Evolutionary conservation across 352 stramenopile species (phyloP).

Genomic region (Phytophthora crassamura): DNA sequence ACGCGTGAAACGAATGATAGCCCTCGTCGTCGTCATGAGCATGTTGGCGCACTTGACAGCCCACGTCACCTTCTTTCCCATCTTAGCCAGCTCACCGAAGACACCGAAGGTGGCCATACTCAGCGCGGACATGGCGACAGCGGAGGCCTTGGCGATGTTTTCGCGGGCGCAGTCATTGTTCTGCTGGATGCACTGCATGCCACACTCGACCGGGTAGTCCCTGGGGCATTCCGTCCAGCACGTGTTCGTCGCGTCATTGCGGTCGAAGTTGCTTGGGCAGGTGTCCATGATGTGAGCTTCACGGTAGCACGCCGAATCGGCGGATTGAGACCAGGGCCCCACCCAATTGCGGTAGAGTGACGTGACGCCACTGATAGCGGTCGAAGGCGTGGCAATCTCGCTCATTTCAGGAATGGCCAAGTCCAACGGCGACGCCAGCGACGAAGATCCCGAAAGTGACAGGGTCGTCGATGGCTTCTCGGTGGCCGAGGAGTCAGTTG

Average conservation of each 20-base stretch:
- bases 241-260: conserved; percentile 43
- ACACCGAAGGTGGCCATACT: conserved; percentile 46
- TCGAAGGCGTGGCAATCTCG: conserved; percentile 23
- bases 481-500: not conserved
- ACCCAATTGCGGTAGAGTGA: conserved; percentile 48
- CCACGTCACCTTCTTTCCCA: conserved; percentile 43
- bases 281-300: conserved; percentile 48
- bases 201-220: conserved; percentile 66
- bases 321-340: conserved; percentile 34
- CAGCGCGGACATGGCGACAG: conserved; percentile 42
- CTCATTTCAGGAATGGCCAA: conserved; percentile 9
- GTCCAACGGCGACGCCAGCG: conserved; percentile 7
- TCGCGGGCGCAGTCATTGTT: conserved; percentile 61
- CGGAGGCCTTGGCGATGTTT: conserved; percentile 36
- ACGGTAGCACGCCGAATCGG: conserved; percentile 54
- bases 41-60: conserved; percentile 57
- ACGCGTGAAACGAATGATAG: conserved; percentile 37
- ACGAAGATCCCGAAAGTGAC: conserved; percentile 10
- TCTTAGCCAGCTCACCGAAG: conserved; percentile 42
- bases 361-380: conserved; percentile 14
- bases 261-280: conserved; percentile 47
- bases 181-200: conserved; percentile 67
- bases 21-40: conserved; percentile 27
- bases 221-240: conserved; percentile 66
- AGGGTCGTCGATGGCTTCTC: not conserved